Conservation (phyloP, 495 filamentous ascomycete genomes). For the Penicillium ochrochloron region DNA sequence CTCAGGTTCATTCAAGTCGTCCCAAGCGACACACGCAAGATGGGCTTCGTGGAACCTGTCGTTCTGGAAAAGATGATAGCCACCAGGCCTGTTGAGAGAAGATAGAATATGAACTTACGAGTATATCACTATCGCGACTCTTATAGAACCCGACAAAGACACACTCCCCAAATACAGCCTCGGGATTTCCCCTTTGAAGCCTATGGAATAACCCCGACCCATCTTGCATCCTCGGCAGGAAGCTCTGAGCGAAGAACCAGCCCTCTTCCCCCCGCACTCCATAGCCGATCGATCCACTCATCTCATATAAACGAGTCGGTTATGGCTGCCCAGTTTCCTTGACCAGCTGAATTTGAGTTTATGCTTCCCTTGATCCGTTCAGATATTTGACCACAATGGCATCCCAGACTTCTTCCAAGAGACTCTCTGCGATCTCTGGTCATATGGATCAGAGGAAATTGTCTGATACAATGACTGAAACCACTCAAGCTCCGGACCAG, state of each 20-base stretch:
- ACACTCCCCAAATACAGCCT: background rate
- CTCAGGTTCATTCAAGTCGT: too few species aligned
- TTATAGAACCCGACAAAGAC: background rate
- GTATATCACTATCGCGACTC: background rate
- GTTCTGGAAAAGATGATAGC: background rate
- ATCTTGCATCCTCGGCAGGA: conserved; percentile 12
- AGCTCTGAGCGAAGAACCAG: background rate
- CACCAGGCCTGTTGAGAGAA: background rate
- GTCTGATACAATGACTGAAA: conserved; percentile 11
- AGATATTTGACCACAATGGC: conserved; percentile 16
- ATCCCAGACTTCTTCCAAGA: conserved; percentile 3
- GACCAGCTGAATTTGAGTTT: background rate
- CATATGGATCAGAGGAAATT: conserved; percentile 7
- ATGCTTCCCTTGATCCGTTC: background rate
- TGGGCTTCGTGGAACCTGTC: too few species aligned
- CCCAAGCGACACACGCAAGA: background rate
- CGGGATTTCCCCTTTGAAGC: background rate
- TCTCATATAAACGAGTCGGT: background rate
- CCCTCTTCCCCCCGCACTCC: conserved; percentile 12
- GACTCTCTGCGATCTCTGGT: conserved; percentile 19
- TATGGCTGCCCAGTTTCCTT: background rate
- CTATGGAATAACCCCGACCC: background rate
- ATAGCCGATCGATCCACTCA: conserved; percentile 1
- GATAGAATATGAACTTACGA: background rate
- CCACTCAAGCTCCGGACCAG: conserved; percentile 32